Evolutionary conservation across 2,329 filamentous ascomycete genomes (phyloP).

Genomic region (Aschersonia sp.): DNA sequence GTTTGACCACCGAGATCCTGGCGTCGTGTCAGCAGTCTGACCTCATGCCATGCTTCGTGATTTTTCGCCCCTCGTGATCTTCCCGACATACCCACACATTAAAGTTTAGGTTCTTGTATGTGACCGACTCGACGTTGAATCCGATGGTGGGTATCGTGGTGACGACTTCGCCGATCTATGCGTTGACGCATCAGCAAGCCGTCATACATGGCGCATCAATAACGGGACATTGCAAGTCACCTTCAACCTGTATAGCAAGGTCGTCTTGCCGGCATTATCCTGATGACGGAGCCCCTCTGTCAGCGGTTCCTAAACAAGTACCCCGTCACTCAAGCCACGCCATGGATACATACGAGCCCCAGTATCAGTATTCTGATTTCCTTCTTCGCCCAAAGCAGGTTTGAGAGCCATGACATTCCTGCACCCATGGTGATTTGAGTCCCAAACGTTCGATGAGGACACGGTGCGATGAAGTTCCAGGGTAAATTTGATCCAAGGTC

Average conservation of each 20-base stretch:
- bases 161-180: conserved; percentile 90
- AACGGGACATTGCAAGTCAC: conserved; percentile 24
- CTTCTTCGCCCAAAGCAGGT: conserved; percentile 80
- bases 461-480: no score
- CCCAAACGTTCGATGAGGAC: neutral
- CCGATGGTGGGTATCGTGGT: conserved; percentile 98
- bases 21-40: neutral
- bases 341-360: conserved; percentile 54
- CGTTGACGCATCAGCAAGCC: neutral
- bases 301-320: conserved; percentile 6
- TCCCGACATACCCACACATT: conserved; percentile 74
- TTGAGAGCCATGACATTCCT: conserved; percentile 54
- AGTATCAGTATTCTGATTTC: conserved; percentile 94
- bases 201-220: neutral
- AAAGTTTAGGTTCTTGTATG: conserved; percentile 96
- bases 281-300: conserved; percentile 20
- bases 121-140: conserved; percentile 98
- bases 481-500: neutral
- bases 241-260: conserved; percentile 89
- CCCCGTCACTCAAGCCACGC: neutral
- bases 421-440: conserved; percentile 39
- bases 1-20: conserved; percentile 93
- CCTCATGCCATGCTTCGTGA: neutral
- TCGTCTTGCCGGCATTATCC: conserved; percentile 98
- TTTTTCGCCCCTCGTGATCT: neutral